A percentile compares a stretch with the other conserved stretches of the same genome.
Evolutionary conservation across 2,329 filamentous ascomycete genomes (phyloP).

Genomic region (Ophiognomonia clavigignenti-juglandacearum): DNA sequence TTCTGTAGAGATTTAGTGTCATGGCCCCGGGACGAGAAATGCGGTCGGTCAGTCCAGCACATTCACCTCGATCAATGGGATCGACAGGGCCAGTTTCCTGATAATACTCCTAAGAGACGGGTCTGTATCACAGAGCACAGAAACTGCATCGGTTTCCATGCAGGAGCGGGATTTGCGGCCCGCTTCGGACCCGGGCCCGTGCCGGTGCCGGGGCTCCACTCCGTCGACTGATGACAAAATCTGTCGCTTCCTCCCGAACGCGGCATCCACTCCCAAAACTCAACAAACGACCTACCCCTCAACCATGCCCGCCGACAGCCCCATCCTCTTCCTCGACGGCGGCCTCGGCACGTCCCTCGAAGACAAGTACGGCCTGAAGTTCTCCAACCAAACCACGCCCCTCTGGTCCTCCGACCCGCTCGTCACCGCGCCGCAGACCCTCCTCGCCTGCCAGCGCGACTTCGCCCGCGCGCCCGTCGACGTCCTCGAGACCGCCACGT

Average conservation of each 20-base stretch:
- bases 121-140: too few relatives aligned
- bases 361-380: conserved; percentile 48
- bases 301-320: conserved; percentile 10
- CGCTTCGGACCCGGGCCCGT: too few relatives aligned
- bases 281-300: not conserved
- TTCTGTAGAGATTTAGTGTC: too few relatives aligned
- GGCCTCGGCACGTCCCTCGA: conserved; percentile 64
- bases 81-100: too few relatives aligned
- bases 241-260: not conserved
- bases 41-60: too few relatives aligned
- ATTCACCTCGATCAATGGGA: too few relatives aligned
- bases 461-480: conserved; percentile 55
- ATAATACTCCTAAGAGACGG: too few relatives aligned
- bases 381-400: conserved; percentile 46
- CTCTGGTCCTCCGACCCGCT: conserved; percentile 66
- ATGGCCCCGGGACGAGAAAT: too few relatives aligned
- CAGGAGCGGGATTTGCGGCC: too few relatives aligned
- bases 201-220: not conserved
- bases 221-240: not conserved
- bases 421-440: conserved; percentile 44
- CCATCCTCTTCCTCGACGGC: conserved; percentile 55
- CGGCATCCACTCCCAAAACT: too few relatives aligned
- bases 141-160: too few relatives aligned
- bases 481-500: conserved; percentile 62
- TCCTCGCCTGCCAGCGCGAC: conserved; percentile 50